These are phyloP conservation scores for Fagopyrum homotropicum DNA, from an alignment of 148 eudicot genomes.

Conservation along the genomic window DNA sequence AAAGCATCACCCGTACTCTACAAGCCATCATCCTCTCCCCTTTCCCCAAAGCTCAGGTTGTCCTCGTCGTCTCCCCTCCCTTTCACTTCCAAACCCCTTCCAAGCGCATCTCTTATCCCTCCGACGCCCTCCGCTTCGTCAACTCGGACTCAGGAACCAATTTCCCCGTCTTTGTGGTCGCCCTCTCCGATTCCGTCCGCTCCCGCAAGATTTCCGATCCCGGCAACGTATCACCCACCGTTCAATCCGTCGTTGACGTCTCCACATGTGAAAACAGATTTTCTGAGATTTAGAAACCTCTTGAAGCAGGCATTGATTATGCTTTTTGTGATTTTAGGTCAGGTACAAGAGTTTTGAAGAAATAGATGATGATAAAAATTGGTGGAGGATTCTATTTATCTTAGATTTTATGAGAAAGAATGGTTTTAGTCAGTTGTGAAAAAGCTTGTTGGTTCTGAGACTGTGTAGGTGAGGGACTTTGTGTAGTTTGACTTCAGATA, in stretches of 20 bases:
- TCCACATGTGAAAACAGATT: neutral
- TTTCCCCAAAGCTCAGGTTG: conserved; percentile 50
- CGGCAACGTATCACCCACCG: conserved; percentile 31
- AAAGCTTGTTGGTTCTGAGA: conserved; percentile 71
- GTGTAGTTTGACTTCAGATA: conserved; percentile 87
- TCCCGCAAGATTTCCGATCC: conserved; percentile 65
- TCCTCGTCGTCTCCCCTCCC: conserved; percentile 42
- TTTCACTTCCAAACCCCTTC: conserved; percentile 46
- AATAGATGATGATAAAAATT: too few relatives aligned
- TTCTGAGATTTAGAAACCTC: neutral
- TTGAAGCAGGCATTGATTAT: neutral
- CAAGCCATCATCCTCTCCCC: conserved; percentile 78
- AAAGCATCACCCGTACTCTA: conserved; percentile 30
- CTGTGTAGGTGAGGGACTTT: conserved; percentile 82
- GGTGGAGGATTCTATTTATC: conserved; percentile 74
- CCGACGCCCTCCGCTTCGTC: conserved; percentile 49
- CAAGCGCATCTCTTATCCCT: conserved; percentile 48
- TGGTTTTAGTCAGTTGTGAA: conserved; percentile 63
- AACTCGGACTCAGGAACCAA: conserved; percentile 32
- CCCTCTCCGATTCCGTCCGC: conserved; percentile 52
- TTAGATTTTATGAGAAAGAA: conserved; percentile 66
- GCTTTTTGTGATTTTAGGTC: too few relatives aligned
- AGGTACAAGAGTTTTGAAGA: too few relatives aligned
- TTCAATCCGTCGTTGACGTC: conserved; percentile 25
- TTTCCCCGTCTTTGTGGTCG: conserved; percentile 70